A percentile compares a stretch with the other conserved stretches of the same genome.
Conservation (phyloP, 2,329 filamentous ascomycete genomes). For the Eurotiales sp. region DNA sequence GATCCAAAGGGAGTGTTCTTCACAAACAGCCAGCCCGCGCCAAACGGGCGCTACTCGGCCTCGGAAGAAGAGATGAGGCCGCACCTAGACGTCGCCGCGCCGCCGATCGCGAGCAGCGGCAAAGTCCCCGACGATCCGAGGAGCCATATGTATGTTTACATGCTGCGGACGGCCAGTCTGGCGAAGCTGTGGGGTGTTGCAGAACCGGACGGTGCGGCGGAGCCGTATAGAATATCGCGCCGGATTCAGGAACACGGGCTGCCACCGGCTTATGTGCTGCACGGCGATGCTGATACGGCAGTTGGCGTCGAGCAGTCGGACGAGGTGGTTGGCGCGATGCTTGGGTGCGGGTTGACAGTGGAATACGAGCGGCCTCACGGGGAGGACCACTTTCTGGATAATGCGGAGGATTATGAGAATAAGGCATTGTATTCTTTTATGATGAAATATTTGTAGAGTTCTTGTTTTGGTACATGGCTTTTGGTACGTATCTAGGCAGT, state of each 20-base stretch:
- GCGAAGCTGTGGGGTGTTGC: slow-evolving; percentile 1
- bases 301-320: slow-evolving; percentile 8
- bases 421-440: neutral
- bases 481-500: too few species aligned
- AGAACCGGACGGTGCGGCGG: neutral
- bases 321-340: slow-evolving; percentile 3
- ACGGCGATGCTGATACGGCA: slow-evolving; percentile 1
- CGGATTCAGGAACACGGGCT: neutral
- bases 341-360: slow-evolving; percentile 2
- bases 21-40: slow-evolving; percentile 4
- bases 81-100: neutral
- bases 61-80: slow-evolving; percentile 4
- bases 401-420: slow-evolving; percentile 3
- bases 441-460: slow-evolving; percentile 1
- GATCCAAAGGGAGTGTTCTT: slow-evolving; percentile 4
- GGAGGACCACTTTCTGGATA: slow-evolving; percentile 2
- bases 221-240: neutral
- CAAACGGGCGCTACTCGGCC: slow-evolving; percentile 6
- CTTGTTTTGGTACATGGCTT: too few species aligned
- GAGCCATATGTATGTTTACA: slow-evolving; percentile 7
- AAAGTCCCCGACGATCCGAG: slow-evolving; percentile 2
- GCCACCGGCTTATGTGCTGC: slow-evolving; percentile 3
- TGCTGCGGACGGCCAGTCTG: slow-evolving; percentile 1
- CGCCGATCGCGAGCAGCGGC: neutral
- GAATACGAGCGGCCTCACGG: slow-evolving; percentile 8